Conservation (phyloP, 2,329 filamentous ascomycete species). For the Claviceps cyperi region DNA sequence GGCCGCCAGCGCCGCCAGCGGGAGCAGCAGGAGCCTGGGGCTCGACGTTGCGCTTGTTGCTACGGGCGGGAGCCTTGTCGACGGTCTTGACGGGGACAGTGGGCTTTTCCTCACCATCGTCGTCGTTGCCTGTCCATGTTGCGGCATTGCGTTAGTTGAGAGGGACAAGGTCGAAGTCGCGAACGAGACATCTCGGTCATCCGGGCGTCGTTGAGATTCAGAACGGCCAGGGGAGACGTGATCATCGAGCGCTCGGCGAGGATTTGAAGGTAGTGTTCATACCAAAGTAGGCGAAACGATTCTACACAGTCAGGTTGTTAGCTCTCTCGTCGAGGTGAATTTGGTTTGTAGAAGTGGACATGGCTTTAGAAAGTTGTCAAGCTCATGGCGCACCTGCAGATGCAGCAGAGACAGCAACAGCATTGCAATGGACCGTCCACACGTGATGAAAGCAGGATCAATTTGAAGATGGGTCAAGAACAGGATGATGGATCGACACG, state of each 20-base stretch:
- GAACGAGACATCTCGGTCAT: neutral
- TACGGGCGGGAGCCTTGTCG: constrained; percentile 66
- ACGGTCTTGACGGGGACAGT: constrained; percentile 76
- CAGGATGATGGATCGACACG: neutral
- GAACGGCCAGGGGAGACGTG: neutral
- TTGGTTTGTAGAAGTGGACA: neutral
- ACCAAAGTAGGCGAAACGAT: constrained; percentile 98
- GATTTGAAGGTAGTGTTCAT: constrained; percentile 26
- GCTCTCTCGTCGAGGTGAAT: neutral
- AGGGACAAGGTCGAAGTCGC: neutral
- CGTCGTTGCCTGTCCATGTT: constrained; percentile 39
- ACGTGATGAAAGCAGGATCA: neutral
- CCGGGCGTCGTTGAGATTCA: neutral
- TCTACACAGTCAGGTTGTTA: constrained; percentile 37
- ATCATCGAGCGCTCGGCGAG: constrained; percentile 8
- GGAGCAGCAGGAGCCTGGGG: constrained; percentile 56
- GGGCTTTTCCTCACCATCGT: constrained; percentile 51
- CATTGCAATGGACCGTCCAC: neutral
- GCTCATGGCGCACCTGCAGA: neutral
- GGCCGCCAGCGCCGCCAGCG: constrained; percentile 28
- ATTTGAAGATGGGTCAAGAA: neutral
- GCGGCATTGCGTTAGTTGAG: constrained; percentile 6
- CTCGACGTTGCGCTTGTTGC: constrained; percentile 73
- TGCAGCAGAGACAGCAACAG: neutral
- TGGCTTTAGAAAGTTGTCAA: neutral